Conservation (phyloP, 768 basidiomycete species). For the Podaxis carcinomalis region DNA sequence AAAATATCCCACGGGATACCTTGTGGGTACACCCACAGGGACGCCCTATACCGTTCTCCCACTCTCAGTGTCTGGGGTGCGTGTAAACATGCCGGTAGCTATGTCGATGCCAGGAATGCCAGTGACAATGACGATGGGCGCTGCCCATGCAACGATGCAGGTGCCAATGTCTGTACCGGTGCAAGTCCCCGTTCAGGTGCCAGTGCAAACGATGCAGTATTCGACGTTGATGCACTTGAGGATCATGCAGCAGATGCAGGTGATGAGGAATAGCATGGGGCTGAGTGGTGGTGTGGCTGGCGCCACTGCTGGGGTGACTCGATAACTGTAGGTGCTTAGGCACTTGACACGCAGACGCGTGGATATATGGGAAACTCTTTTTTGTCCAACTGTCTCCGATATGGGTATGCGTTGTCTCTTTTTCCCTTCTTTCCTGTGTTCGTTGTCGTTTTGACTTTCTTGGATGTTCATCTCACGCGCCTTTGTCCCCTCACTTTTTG, state of each 20-base stretch:
- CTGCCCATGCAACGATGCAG: not conserved
- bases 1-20: not conserved
- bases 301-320: not conserved
- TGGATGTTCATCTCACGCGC: not conserved
- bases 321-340: not conserved
- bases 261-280: conserved; percentile 11
- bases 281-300: not conserved
- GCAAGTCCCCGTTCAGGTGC: conserved; percentile 1
- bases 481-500: not conserved
- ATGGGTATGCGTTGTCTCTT: not conserved
- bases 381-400: too few species aligned
- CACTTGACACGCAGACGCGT: not conserved
- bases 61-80: not conserved
- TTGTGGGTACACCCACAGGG: not conserved
- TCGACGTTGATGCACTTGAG: conserved; percentile 12
- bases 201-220: conserved; percentile 7
- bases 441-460: not conserved
- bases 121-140: not conserved
- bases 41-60: conserved; percentile 2
- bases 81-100: not conserved
- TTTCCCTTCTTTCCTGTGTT: not conserved
- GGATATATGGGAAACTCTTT: too few species aligned
- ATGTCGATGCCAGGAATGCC: not conserved
- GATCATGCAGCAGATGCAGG: conserved; percentile 12
- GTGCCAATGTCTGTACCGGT: not conserved